Evolutionary conservation across 768 basidiomycete genomes (phyloP).

Genomic region (Auricularia auricula-judae): DNA sequence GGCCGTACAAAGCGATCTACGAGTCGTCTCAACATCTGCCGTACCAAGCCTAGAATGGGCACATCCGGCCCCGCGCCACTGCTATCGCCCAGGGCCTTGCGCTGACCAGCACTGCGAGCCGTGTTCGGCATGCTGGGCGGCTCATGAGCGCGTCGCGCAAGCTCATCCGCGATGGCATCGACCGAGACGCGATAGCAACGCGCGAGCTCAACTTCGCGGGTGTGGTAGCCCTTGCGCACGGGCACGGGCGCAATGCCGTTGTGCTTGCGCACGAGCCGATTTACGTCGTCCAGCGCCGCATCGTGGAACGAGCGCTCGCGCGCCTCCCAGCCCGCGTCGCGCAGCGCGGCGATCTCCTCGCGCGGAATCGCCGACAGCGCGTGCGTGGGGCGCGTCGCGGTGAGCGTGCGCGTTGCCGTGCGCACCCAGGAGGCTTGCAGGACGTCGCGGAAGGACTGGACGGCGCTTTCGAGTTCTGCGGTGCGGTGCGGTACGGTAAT

Average conservation of each 20-base stretch:
- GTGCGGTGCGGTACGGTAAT: background rate
- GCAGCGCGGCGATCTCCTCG: slow-evolving; percentile 17
- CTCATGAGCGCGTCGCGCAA: background rate
- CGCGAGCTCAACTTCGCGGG: slow-evolving; percentile 44
- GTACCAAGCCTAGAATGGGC: background rate
- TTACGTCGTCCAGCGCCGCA: slow-evolving; percentile 57
- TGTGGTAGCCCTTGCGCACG: slow-evolving; percentile 55
- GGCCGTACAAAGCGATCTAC: background rate
- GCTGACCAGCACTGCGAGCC: background rate
- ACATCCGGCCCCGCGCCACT: background rate
- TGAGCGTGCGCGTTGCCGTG: slow-evolving; percentile 55
- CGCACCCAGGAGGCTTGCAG: slow-evolving; percentile 64
- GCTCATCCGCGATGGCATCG: background rate
- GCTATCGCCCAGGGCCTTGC: background rate
- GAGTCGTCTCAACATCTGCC: background rate
- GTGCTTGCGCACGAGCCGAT: slow-evolving; percentile 65
- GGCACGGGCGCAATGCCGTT: slow-evolving; percentile 72
- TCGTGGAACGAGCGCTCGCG: slow-evolving; percentile 60
- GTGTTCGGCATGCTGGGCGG: background rate
- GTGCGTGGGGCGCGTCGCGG: slow-evolving; percentile 23
- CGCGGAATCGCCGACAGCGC: background rate
- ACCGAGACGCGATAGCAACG: background rate
- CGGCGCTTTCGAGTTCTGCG: slow-evolving; percentile 28
- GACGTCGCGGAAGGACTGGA: slow-evolving; percentile 50
- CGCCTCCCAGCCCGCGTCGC: slow-evolving; percentile 58